Evolutionary conservation across 2,329 filamentous ascomycete genomes (phyloP).

Genomic region (Amphichorda felina): DNA sequence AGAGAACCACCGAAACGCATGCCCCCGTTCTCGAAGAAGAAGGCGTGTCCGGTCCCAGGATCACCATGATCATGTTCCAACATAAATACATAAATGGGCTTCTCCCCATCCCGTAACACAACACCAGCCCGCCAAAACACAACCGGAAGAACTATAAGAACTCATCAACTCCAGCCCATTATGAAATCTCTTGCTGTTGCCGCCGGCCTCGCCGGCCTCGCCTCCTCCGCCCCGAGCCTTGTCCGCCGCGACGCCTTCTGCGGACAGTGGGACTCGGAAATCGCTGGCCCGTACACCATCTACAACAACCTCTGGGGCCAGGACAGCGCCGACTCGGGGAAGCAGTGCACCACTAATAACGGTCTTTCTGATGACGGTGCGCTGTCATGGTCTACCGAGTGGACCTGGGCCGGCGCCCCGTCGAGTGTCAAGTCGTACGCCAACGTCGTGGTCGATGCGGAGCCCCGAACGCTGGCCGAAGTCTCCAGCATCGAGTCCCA

Average conservation of each 20-base stretch:
- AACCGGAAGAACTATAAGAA: too few relatives aligned
- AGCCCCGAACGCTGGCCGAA: constrained; percentile 13
- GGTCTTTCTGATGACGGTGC: constrained; percentile 15
- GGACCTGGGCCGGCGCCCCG: constrained; percentile 23
- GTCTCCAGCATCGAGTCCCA: constrained; percentile 18
- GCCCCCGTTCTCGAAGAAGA: too few relatives aligned
- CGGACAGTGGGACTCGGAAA: constrained; percentile 11
- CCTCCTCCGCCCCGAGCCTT: background rate
- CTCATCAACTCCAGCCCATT: too few relatives aligned
- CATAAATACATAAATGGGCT: too few relatives aligned
- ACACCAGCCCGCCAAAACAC: too few relatives aligned
- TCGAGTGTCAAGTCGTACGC: constrained; percentile 29
- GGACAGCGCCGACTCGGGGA: constrained; percentile 16
- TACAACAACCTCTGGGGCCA: constrained; percentile 32
- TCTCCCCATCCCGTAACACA: too few relatives aligned
- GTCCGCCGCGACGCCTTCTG: constrained; percentile 5
- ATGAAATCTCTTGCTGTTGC: constrained; percentile 1
- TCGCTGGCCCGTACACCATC: constrained; percentile 10
- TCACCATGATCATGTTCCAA: too few relatives aligned
- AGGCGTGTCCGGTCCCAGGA: too few relatives aligned
- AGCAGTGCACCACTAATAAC: constrained; percentile 25
- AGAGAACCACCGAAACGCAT: too few relatives aligned
- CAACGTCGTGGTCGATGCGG: constrained; percentile 23
- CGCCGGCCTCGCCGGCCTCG: background rate
- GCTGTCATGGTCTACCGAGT: constrained; percentile 25